These are phyloP conservation scores for Trichoderma oligosporum DNA, from an alignment of 2,329 filamentous ascomycete genomes.

Conservation along the genomic window DNA sequence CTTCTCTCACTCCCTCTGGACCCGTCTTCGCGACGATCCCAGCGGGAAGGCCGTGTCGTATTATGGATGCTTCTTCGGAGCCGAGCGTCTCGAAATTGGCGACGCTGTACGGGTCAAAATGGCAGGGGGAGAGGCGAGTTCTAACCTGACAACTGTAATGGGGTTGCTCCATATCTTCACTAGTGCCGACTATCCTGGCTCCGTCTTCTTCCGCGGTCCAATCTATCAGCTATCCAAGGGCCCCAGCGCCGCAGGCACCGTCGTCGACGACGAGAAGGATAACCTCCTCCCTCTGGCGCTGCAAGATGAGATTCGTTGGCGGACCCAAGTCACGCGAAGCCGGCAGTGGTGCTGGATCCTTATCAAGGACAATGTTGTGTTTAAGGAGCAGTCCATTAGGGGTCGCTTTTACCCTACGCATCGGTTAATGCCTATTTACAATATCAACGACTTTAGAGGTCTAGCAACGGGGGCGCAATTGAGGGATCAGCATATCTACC, in stretches of 20 bases:
- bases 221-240: constrained; percentile 37
- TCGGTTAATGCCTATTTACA: constrained; percentile 49
- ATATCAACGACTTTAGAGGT: constrained; percentile 37
- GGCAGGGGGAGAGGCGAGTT: constrained; percentile 36
- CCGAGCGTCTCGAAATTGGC: constrained; percentile 46
- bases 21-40: constrained; percentile 30
- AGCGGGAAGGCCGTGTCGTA: constrained; percentile 37
- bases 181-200: constrained; percentile 33
- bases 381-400: constrained; percentile 47
- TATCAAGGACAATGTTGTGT: constrained; percentile 43
- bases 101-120: constrained; percentile 48
- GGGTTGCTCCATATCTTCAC: constrained; percentile 42
- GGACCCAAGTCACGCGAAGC: constrained; percentile 33
- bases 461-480: constrained; percentile 39
- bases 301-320: constrained; percentile 40
- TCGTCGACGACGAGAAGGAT: constrained; percentile 38
- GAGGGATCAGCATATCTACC: constrained; percentile 44
- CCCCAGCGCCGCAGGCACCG: constrained; percentile 26
- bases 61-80: constrained; percentile 49
- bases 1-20: constrained; percentile 49
- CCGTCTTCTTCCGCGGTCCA: constrained; percentile 41
- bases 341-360: constrained; percentile 39
- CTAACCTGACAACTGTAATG: constrained; percentile 34
- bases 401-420: constrained; percentile 59
- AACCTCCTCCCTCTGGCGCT: constrained; percentile 41